These are phyloP conservation scores for Binderoboletus segoi DNA, from an alignment of 1,284 basidiomycete genomes.

Conservation along the genomic window DNA sequence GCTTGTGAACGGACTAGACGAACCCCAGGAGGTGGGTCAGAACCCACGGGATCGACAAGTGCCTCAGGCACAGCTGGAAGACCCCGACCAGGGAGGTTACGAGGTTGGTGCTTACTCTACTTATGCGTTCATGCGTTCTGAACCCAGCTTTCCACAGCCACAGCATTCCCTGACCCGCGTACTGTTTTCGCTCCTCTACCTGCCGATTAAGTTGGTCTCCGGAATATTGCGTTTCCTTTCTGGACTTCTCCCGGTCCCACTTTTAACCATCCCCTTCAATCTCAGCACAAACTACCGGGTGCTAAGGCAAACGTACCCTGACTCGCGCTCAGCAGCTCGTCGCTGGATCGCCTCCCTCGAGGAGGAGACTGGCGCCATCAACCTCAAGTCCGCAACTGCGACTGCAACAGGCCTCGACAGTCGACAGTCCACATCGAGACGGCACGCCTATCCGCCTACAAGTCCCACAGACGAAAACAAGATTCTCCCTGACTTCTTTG, in stretches of 20 bases:
- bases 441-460: conserved; percentile 30
- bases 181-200: conserved; percentile 41
- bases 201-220: conserved; percentile 52
- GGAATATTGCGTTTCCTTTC: conserved; percentile 57
- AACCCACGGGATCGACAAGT: too few relatives aligned
- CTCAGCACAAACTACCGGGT: conserved; percentile 46
- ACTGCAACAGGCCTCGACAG: conserved; percentile 43
- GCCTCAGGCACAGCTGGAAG: conserved; percentile 60
- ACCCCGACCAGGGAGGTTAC: conserved; percentile 44
- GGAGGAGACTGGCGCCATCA: conserved; percentile 77
- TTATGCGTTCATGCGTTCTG: background rate
- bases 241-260: conserved; percentile 52
- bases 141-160: background rate
- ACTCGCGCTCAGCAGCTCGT: conserved; percentile 57
- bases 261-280: conserved; percentile 48
- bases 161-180: conserved; percentile 10
- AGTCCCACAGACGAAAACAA: conserved; percentile 42
- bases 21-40: too few relatives aligned
- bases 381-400: conserved; percentile 41
- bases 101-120: conserved; percentile 10
- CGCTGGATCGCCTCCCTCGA: conserved; percentile 77
- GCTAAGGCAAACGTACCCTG: conserved; percentile 36
- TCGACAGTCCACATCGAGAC: conserved; percentile 26
- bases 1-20: too few relatives aligned
- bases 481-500: conserved; percentile 76